Conservation (phyloP, 306 rosid species). For the Pachyrhizus erosus region DNA sequence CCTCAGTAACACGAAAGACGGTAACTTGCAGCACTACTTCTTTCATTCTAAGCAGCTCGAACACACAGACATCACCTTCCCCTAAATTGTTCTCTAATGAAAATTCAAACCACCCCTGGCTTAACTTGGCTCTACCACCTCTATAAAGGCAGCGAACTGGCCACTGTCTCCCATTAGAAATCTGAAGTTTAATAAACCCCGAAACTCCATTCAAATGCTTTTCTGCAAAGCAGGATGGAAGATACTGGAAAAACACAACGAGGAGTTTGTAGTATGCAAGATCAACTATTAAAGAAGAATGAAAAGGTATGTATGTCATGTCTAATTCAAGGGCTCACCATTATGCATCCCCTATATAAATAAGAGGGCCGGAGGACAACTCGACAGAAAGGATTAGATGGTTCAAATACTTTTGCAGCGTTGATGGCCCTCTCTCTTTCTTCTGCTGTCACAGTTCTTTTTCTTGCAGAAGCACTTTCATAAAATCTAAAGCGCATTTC, state of each 20-base stretch:
- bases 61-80: constrained; percentile 97
- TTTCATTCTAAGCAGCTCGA: constrained; percentile 69
- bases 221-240: constrained; percentile 98
- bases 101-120: constrained; percentile 98
- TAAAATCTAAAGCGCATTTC: constrained; percentile 87
- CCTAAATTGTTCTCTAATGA: constrained; percentile 81
- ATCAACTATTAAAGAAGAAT: constrained; percentile 22
- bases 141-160: constrained; percentile 88
- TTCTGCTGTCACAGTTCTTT: constrained; percentile 95
- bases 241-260: constrained; percentile 66
- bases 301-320: neutral
- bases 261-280: neutral
- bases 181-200: constrained; percentile 93
- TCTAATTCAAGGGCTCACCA: constrained; percentile 65
- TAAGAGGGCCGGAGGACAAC: constrained; percentile 97
- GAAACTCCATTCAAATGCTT: constrained; percentile 87
- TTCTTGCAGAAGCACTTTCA: constrained; percentile 97
- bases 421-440: constrained; percentile 90
- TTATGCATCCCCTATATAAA: constrained; percentile 94
- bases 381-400: constrained; percentile 87
- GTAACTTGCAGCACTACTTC: constrained; percentile 89
- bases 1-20: constrained; percentile 68
- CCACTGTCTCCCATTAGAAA: constrained; percentile 82
- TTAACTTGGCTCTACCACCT: constrained; percentile 91
- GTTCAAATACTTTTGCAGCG: constrained; percentile 86